Evolutionary conservation across 345 rosid species (phyloP).

Genomic region (Eucalyptus pauciflora): DNA sequence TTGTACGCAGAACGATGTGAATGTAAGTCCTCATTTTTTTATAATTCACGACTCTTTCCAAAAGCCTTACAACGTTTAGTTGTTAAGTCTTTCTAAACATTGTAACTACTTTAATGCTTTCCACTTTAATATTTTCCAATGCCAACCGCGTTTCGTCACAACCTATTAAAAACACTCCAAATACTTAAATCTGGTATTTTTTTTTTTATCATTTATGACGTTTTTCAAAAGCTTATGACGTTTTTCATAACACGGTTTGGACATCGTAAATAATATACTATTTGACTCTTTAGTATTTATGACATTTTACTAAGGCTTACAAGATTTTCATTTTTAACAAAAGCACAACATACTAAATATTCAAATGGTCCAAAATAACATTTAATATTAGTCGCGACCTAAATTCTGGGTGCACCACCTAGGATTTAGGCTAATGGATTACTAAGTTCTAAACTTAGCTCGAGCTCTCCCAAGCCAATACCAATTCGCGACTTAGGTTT

Average conservation of each 20-base stretch:
- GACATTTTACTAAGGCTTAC: neutral
- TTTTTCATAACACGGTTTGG: neutral
- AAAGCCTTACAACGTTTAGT: neutral
- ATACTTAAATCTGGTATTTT: neutral
- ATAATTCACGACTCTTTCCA: neutral
- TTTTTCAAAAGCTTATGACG: neutral
- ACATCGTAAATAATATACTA: neutral
- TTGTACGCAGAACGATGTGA: neutral
- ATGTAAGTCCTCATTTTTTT: neutral
- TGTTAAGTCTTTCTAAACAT: neutral
- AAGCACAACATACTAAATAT: neutral
- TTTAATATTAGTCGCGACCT: neutral
- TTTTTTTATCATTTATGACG: neutral
- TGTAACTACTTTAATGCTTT: neutral
- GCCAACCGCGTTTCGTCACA: neutral
- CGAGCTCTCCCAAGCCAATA: too few relatives aligned
- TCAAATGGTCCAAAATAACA: neutral
- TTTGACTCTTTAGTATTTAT: neutral
- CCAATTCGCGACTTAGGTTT: too few relatives aligned
- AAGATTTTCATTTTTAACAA: neutral
- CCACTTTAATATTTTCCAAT: neutral
- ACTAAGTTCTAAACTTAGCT: too few relatives aligned
- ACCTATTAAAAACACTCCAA: neutral
- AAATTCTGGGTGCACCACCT: too few relatives aligned
- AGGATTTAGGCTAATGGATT: too few relatives aligned